Evolutionary conservation across 306 rosid genomes (phyloP).

Genomic region (Cicer chorassanicum): DNA sequence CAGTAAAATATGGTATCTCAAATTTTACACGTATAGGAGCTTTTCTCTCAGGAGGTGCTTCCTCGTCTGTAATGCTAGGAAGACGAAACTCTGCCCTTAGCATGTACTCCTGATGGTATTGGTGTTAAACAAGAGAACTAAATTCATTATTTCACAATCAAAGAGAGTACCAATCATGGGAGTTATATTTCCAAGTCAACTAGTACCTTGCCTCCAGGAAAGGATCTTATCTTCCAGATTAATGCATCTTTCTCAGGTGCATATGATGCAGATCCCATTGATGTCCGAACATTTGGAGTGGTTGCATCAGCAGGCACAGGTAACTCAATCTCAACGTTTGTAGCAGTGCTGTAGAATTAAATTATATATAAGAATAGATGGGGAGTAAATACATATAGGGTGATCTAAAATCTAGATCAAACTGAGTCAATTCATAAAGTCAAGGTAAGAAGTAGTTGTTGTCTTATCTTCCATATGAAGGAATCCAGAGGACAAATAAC

Average conservation of each 20-base stretch:
- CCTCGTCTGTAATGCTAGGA: slow-evolving; percentile 89
- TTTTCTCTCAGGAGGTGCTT: slow-evolving; percentile 88
- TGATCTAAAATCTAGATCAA: slow-evolving; percentile 29
- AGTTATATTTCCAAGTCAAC: slow-evolving; percentile 40
- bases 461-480: slow-evolving; percentile 19
- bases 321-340: slow-evolving; percentile 95
- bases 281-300: slow-evolving; percentile 87
- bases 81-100: slow-evolving; percentile 96
- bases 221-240: slow-evolving; percentile 94
- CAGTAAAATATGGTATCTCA: slow-evolving; percentile 98
- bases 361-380: slow-evolving; percentile 42
- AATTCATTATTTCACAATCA: slow-evolving; percentile 11
- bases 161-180: slow-evolving; percentile 12
- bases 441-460: slow-evolving; percentile 23
- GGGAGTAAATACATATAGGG: slow-evolving; percentile 25
- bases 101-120: slow-evolving; percentile 78
- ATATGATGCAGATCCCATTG: slow-evolving; percentile 98
- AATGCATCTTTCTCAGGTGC: slow-evolving; percentile 97
- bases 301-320: slow-evolving; percentile 96
- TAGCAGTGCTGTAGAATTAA: slow-evolving; percentile 80
- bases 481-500: slow-evolving; percentile 20
- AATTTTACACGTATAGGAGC: slow-evolving; percentile 97
- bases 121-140: slow-evolving; percentile 41
- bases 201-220: slow-evolving; percentile 99
- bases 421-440: slow-evolving; percentile 49